These are phyloP conservation scores for Naganishia onofrii DNA, from an alignment of 768 basidiomycete genomes.

Conservation along the genomic window DNA sequence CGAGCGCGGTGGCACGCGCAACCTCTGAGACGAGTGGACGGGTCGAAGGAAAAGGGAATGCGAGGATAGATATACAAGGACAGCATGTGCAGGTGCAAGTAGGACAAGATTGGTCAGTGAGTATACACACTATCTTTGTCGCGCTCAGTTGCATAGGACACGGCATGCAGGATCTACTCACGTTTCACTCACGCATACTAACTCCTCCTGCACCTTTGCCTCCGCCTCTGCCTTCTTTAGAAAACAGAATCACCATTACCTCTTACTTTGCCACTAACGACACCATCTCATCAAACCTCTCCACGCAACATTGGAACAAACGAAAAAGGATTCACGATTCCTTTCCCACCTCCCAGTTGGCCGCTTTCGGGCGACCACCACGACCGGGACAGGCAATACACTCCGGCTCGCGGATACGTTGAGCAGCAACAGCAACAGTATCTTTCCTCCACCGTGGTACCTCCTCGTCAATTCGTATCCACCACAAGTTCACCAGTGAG, in stretches of 20 bases:
- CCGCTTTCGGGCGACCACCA: not conserved
- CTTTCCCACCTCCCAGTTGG: not conserved
- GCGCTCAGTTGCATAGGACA: not conserved
- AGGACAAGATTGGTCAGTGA: not conserved
- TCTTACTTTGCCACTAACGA: not conserved
- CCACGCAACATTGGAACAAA: not conserved
- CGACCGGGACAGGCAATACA: not conserved
- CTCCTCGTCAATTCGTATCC: not conserved
- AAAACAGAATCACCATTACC: not conserved
- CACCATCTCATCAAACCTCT: not conserved
- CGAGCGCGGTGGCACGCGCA: no score
- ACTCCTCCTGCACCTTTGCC: not conserved
- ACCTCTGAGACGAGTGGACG: no score
- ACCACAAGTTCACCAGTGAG: slow-evolving; percentile 10
- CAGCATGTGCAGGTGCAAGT: not conserved
- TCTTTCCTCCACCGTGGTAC: not conserved
- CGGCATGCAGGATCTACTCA: no score
- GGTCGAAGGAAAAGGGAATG: not conserved
- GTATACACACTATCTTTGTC: not conserved
- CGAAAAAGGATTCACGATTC: not conserved
- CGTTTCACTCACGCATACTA: not conserved
- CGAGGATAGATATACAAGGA: not conserved
- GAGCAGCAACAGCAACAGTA: not conserved
- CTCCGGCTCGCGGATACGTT: not conserved
- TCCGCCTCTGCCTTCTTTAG: not conserved